Evolutionary conservation across 371 early-diverging fungal species (phyloP), one percentile per base, ranked within the genome.

Genomic region (Mucor lusitanicus): DNA sequence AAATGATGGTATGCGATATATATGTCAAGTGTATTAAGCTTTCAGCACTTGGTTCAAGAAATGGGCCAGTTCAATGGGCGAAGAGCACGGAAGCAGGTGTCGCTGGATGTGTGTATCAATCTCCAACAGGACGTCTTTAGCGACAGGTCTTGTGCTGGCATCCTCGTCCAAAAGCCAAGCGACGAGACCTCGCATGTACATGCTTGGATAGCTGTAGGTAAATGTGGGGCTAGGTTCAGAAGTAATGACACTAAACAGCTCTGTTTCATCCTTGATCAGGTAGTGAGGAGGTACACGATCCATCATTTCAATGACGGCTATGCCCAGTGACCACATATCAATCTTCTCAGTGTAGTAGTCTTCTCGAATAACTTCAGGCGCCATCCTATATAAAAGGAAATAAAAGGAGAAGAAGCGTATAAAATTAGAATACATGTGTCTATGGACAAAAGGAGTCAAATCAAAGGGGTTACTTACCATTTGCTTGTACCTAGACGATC

Each of bases 291-390:
- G 83, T 3, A 83, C 83, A n/a, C 83, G 75, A 61, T 83, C 83
- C 83, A 83, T 83, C 83, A 83, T 83, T 71, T 83, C 83, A 64
- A 83, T 83, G 35, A 83, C 71, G 46, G 83, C 79, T 33, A 99
- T 94, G n/a, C 99, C 99, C 37, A 99, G 79, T 35, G 97, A 93
- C 99, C 99, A 99, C 74, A 99, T 81, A 78, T 99, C 99, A 15
- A 99, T 96, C 27, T 88, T 87, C 46, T 88, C 88, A 61, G 87
- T 88, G 80, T 99, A 95, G 58, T 87, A 89, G 62, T 90, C 85
- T 37, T 95, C 93, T 69, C 93, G 92, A 28, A 96, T 93, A 88
- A 99, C 95, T 83, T 97, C 97, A 59, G 93, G 95, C 7, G 96
- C 94, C 74, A 99, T 85, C 79, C 99, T 76, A 61, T 42, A 57